Evolutionary conservation across 139 green algal species (phyloP).

Genomic region (Chlamydomonas eustigma): DNA sequence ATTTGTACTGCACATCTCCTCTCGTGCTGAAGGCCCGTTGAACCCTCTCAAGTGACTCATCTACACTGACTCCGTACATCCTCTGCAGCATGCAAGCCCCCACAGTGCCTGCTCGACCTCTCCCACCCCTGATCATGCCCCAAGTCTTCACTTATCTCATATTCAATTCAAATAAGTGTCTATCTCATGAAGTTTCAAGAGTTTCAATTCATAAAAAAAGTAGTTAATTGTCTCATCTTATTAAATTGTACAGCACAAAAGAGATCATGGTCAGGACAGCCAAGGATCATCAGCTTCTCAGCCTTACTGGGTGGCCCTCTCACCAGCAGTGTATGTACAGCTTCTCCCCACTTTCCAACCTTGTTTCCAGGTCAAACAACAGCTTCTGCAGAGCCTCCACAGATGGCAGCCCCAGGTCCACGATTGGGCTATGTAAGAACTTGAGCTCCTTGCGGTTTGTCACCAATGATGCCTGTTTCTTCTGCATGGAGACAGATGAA

Average conservation of each 20-base stretch:
- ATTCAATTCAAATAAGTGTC: no score
- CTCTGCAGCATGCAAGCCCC: conserved; percentile 63
- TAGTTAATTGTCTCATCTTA: no score
- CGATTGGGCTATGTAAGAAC: neutral
- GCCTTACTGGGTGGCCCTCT: no score
- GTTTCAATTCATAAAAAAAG: no score
- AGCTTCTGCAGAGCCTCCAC: neutral
- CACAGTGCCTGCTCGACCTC: conserved; percentile 72
- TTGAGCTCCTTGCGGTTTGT: neutral
- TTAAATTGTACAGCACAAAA: no score
- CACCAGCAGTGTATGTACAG: conserved; percentile 13
- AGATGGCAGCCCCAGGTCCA: neutral
- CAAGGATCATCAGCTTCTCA: no score
- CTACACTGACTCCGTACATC: conserved; percentile 36
- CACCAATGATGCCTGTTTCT: no score
- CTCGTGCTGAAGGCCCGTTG: conserved; percentile 68
- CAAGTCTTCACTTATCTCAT: no score
- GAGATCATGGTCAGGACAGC: no score
- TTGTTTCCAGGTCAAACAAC: neutral
- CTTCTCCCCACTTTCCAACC: conserved; percentile 3
- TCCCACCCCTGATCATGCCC: conserved; percentile 84
- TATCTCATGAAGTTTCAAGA: no score
- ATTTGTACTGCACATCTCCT: conserved; percentile 40
- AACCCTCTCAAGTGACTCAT: conserved; percentile 67
- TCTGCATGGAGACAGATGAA: no score